Evolutionary conservation across 202 grass and related monocot genomes (phyloP).

Genomic region (Zoysia matrella): DNA sequence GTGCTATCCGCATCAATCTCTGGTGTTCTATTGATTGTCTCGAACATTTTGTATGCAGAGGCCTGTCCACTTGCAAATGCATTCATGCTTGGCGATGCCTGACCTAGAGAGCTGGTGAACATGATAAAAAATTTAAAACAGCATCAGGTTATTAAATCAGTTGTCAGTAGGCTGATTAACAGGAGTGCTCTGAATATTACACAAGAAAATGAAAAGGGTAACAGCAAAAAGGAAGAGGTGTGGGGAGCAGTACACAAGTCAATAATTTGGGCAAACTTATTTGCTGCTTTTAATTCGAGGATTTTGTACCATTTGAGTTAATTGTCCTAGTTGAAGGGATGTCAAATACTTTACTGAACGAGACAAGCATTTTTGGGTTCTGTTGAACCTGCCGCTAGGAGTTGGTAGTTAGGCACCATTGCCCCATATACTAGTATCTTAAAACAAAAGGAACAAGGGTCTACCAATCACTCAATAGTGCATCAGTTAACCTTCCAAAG

Average conservation of each 20-base stretch:
- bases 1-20: slow-evolving; percentile 67
- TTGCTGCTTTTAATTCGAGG: not conserved
- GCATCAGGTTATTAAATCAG: not conserved
- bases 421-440: slow-evolving; percentile 36
- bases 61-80: slow-evolving; percentile 88
- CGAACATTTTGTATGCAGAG: slow-evolving; percentile 94
- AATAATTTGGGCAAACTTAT: not conserved
- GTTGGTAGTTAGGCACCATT: slow-evolving; percentile 45
- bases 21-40: slow-evolving; percentile 85
- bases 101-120: slow-evolving; percentile 55
- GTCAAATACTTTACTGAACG: slow-evolving; percentile 15
- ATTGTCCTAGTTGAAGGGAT: not conserved
- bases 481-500: slow-evolving; percentile 28
- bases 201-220: not conserved
- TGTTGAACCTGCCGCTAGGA: slow-evolving; percentile 27
- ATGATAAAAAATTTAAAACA: slow-evolving; percentile 34
- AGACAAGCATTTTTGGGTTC: slow-evolving; percentile 22
- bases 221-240: not conserved
- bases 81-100: slow-evolving; percentile 87
- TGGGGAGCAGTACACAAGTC: not conserved
- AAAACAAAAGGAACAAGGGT: slow-evolving; percentile 39
- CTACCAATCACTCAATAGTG: slow-evolving; percentile 22
- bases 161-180: slow-evolving; percentile 6
- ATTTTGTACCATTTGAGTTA: not conserved
- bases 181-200: not conserved